These are phyloP conservation scores for Oryza coarctata DNA, from an alignment of 176 grass and related monocot genomes.

Conservation along the genomic window DNA sequence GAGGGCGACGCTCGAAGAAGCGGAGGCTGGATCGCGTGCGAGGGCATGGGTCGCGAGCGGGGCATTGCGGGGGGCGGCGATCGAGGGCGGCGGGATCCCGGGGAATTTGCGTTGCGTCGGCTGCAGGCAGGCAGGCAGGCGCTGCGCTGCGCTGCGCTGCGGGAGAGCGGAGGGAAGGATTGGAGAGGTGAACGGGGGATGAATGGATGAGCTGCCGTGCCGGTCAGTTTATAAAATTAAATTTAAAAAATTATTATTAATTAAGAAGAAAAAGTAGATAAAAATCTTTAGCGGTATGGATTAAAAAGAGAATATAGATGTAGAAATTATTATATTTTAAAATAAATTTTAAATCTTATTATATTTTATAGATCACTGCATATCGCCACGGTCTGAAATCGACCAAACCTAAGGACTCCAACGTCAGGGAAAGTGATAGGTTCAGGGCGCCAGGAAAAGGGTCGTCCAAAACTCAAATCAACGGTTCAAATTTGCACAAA, in stretches of 20 bases:
- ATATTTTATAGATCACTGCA: too few relatives aligned
- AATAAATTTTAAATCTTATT: too few relatives aligned
- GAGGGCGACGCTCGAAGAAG: slow-evolving; percentile 12
- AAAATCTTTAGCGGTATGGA: too few relatives aligned
- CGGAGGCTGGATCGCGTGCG: slow-evolving; percentile 21
- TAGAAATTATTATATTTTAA: too few relatives aligned
- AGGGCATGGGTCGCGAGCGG: slow-evolving; percentile 40
- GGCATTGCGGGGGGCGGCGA: slow-evolving; percentile 27
- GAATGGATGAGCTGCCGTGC: not conserved
- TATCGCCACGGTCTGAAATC: too few relatives aligned
- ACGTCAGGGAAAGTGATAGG: too few relatives aligned
- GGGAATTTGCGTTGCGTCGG: not conserved
- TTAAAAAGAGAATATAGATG: too few relatives aligned
- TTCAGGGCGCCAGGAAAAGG: too few relatives aligned
- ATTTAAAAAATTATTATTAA: too few relatives aligned
- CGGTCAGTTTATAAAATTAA: too few relatives aligned
- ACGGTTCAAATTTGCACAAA: not conserved
- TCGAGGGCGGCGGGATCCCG: not conserved
- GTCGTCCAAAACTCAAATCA: not conserved
- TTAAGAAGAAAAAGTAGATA: too few relatives aligned
- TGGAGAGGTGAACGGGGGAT: not conserved
- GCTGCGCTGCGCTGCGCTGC: not conserved
- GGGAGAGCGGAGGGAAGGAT: not conserved
- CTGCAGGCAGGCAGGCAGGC: not conserved
- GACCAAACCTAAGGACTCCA: too few relatives aligned